These are phyloP conservation scores for Sphaerobolus stellatus DNA, from an alignment of 1,284 basidiomycete genomes.

Conservation along the genomic window DNA sequence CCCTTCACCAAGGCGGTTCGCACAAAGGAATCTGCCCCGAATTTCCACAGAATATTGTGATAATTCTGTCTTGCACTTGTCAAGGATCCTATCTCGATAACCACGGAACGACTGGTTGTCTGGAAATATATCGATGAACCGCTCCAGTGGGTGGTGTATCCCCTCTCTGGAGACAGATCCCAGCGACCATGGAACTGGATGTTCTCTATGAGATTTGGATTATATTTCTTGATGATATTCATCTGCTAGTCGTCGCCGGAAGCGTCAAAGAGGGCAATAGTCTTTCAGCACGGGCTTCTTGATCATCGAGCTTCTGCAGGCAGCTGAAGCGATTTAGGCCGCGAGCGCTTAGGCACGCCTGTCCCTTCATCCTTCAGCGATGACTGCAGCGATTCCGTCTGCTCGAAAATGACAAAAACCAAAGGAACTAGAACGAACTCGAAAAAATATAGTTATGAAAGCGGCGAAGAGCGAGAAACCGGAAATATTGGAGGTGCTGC, in stretches of 20 bases:
- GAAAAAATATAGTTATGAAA: slow-evolving; percentile 4
- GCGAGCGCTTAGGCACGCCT: not conserved
- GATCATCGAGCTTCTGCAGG: not conserved
- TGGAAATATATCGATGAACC: slow-evolving; percentile 10
- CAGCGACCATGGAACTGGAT: slow-evolving; percentile 10
- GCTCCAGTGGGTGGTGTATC: slow-evolving; percentile 8
- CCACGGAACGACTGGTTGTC: slow-evolving; percentile 8
- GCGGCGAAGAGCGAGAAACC: slow-evolving; percentile 5
- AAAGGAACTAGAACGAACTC: not conserved
- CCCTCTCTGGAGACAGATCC: not conserved
- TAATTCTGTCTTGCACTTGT: slow-evolving; percentile 8
- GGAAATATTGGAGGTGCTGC: slow-evolving; percentile 8
- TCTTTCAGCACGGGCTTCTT: not conserved
- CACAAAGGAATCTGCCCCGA: slow-evolving; percentile 4
- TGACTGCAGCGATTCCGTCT: not conserved
- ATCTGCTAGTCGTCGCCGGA: not conserved
- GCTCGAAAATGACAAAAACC: not conserved
- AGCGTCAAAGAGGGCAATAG: not conserved
- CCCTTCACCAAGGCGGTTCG: slow-evolving; percentile 5
- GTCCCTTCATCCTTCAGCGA: not conserved
- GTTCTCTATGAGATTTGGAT: not conserved
- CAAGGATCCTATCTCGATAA: slow-evolving; percentile 5
- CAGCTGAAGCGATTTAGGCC: not conserved
- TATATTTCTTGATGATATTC: not conserved
- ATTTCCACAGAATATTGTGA: slow-evolving; percentile 13